These are phyloP conservation scores for Colletotrichum shisoi DNA, from an alignment of 2,329 filamentous ascomycete genomes.

Conservation along the genomic window DNA sequence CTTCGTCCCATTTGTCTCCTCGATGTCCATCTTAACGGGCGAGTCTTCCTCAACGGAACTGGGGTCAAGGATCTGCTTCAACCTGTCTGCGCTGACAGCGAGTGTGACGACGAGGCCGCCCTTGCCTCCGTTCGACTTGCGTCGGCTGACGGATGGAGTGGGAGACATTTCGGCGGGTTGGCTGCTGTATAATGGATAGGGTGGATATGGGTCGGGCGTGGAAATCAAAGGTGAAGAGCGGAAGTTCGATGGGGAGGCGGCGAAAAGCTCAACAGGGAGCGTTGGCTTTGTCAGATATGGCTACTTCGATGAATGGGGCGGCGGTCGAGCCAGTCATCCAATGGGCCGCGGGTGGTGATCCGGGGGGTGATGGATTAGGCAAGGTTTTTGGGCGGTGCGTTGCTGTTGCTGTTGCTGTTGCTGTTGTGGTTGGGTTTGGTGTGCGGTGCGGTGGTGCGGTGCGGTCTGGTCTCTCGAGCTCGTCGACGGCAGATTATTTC, in stretches of 20 bases:
- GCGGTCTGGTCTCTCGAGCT: constrained; percentile 11
- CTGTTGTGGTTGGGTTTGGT: constrained; percentile 17
- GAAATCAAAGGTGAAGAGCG: constrained; percentile 15
- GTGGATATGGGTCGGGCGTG: constrained; percentile 14
- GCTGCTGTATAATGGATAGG: constrained; percentile 11
- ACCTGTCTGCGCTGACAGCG: constrained; percentile 58
- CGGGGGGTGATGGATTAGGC: constrained; percentile 29
- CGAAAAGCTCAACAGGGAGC: constrained; percentile 15
- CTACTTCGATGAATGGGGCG: constrained; percentile 38
- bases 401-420: not conserved
- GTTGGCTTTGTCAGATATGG: constrained; percentile 35
- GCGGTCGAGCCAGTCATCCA: constrained; percentile 39
- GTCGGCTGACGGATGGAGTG: constrained; percentile 36
- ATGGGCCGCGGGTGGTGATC: constrained; percentile 30
- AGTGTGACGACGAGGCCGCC: constrained; percentile 58
- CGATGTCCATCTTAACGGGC: constrained; percentile 49
- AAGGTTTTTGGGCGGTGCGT: constrained; percentile 33
- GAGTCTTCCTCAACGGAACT: constrained; percentile 56
- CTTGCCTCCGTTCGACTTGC: constrained; percentile 42
- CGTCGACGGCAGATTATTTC: constrained; percentile 35
- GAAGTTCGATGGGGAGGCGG: constrained; percentile 24
- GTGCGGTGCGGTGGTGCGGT: constrained; percentile 15
- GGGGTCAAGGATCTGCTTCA: constrained; percentile 61
- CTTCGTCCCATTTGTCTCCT: constrained; percentile 44
- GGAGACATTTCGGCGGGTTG: constrained; percentile 36